Evolutionary conservation across 2,329 filamentous ascomycete genomes (phyloP).

Genomic region (Didymella arachidicola): DNA sequence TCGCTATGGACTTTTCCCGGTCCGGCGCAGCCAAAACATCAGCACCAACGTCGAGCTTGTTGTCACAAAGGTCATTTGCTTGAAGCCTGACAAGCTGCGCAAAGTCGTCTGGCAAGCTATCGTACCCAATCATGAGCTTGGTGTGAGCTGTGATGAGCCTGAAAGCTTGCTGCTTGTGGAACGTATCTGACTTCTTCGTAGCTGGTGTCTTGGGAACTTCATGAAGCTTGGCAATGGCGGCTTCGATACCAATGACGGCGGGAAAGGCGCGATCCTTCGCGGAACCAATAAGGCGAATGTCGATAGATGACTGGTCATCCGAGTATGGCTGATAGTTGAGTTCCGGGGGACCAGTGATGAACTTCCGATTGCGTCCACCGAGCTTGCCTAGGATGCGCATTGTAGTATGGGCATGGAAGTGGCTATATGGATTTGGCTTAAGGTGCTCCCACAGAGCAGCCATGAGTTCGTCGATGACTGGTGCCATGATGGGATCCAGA

Average conservation of each 20-base stretch:
- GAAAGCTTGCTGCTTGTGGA: constrained; percentile 93
- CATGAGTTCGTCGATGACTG: constrained; percentile 98
- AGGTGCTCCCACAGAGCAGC: constrained; percentile 96
- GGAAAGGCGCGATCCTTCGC: constrained; percentile 90
- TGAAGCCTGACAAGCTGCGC: constrained; percentile 84
- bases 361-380: constrained; percentile 93
- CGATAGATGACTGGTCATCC: constrained; percentile 87
- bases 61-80: constrained; percentile 80
- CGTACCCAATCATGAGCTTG: constrained; percentile 87
- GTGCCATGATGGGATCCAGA: constrained; percentile 97
- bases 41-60: constrained; percentile 74
- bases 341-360: constrained; percentile 87
- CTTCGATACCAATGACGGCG: constrained; percentile 82
- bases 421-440: constrained; percentile 90
- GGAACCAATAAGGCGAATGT: constrained; percentile 87
- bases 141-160: constrained; percentile 86
- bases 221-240: constrained; percentile 86
- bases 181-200: constrained; percentile 74
- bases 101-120: constrained; percentile 88
- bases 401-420: constrained; percentile 97
- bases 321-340: constrained; percentile 84
- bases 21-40: constrained; percentile 78
- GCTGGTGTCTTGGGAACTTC: constrained; percentile 72
- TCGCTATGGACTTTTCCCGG: constrained; percentile 80
- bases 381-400: constrained; percentile 97